These are phyloP conservation scores for Didymella arachidicola DNA, from an alignment of 2,329 filamentous ascomycete species.

Conservation along the genomic window DNA sequence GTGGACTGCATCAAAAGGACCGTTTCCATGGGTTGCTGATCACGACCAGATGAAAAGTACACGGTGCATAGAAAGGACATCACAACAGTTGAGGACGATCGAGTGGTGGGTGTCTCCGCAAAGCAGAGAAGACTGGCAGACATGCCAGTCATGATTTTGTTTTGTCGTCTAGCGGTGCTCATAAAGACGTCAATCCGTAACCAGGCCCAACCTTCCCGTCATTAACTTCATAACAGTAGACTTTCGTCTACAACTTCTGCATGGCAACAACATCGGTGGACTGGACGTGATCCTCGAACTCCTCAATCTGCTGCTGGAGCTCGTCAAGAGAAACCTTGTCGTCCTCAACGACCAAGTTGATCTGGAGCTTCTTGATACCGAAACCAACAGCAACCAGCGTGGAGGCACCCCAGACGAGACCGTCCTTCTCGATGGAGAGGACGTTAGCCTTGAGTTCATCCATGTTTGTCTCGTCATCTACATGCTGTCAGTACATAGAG, in stretches of 20 bases:
- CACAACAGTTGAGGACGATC: not conserved
- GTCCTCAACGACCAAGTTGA: constrained; percentile 97
- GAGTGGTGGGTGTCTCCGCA: constrained; percentile 21
- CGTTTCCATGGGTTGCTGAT: not conserved
- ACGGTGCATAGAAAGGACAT: not conserved
- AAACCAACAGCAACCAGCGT: constrained; percentile 90
- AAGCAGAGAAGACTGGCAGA: constrained; percentile 31
- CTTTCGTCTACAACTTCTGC: constrained; percentile 52
- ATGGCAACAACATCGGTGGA: constrained; percentile 82
- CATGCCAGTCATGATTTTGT: constrained; percentile 34
- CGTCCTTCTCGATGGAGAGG: constrained; percentile 85
- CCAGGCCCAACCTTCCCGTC: constrained; percentile 33
- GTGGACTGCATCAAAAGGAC: not conserved
- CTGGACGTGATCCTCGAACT: constrained; percentile 94
- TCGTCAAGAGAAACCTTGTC: constrained; percentile 91
- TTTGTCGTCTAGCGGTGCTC: constrained; percentile 44
- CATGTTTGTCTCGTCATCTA: constrained; percentile 95
- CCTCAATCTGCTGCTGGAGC: constrained; percentile 84
- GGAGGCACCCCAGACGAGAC: constrained; percentile 93
- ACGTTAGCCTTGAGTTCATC: constrained; percentile 80
- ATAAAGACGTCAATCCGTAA: constrained; percentile 45
- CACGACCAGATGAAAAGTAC: not conserved
- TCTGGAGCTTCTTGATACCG: constrained; percentile 99
- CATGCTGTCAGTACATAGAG: constrained; percentile 29
- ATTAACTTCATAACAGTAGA: constrained; percentile 32